A percentile compares a stretch with the other conserved stretches of the same genome.
These are phyloP conservation scores for Fusarium beomiforme DNA, from an alignment of 2,329 filamentous ascomycete genomes.

Conservation along the genomic window DNA sequence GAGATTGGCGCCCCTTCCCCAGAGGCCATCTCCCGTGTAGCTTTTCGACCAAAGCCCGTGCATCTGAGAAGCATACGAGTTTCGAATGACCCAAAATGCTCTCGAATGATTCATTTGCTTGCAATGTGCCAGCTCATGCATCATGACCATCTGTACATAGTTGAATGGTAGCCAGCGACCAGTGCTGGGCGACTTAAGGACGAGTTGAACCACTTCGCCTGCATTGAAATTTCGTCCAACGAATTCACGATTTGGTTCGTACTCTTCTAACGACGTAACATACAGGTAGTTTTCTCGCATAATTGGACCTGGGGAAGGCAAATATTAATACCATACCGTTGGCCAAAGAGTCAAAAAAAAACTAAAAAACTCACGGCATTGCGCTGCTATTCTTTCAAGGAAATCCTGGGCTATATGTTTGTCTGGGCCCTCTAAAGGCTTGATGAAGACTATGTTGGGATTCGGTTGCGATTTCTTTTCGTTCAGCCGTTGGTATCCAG, in stretches of 20 bases:
- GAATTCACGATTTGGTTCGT: constrained; percentile 83
- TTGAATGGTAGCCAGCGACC: constrained; percentile 82
- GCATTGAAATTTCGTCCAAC: constrained; percentile 91
- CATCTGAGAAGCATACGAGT: constrained; percentile 78
- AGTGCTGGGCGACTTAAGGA: constrained; percentile 73
- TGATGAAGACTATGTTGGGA: constrained; percentile 84
- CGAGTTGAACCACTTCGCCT: constrained; percentile 86
- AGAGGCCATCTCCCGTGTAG: constrained; percentile 85
- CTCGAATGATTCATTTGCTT: constrained; percentile 91
- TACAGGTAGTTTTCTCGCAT: constrained; percentile 74
- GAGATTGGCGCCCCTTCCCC: constrained; percentile 77
- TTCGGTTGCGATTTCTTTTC: constrained; percentile 79
- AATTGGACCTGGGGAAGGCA: constrained; percentile 63
- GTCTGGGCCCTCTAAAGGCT: constrained; percentile 74
- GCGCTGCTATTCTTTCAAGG: constrained; percentile 80
- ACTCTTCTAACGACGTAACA: constrained; percentile 81
- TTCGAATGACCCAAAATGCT: constrained; percentile 82
- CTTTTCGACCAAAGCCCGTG: constrained; percentile 72
- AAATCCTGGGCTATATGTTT: constrained; percentile 74
- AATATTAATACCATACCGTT: background rate
- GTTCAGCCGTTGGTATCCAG: constrained; percentile 83
- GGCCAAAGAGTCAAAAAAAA: constrained; percentile 25
- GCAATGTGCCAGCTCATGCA: constrained; percentile 90
- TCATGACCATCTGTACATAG: constrained; percentile 95
- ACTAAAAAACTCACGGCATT: constrained; percentile 67